Conservation (phyloP, 2,329 filamentous ascomycete species). For the Xylaria sp. region DNA sequence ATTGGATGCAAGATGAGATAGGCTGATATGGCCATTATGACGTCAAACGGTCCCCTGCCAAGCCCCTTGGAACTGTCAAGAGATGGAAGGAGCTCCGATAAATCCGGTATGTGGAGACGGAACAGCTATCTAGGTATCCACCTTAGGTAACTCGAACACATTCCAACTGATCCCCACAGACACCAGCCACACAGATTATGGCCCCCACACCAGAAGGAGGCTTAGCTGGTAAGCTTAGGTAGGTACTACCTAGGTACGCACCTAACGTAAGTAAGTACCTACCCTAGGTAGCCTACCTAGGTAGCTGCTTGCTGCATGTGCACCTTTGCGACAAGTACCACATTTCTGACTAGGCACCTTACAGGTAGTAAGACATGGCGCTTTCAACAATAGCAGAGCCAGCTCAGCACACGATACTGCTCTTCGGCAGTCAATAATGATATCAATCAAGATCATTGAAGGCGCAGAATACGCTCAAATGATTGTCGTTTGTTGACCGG, state of each 20-base stretch:
- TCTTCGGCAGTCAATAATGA: not conserved
- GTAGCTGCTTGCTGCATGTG: too few relatives aligned
- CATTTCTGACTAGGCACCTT: not conserved
- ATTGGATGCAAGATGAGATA: constrained; percentile 31
- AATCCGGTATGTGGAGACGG: constrained; percentile 19
- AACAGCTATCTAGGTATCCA: not conserved
- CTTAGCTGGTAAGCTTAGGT: not conserved
- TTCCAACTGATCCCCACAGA: not conserved
- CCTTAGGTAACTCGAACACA: too few relatives aligned
- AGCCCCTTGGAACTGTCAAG: constrained; percentile 15
- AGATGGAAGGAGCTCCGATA: constrained; percentile 16
- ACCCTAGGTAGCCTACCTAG: too few relatives aligned
- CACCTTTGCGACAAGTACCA: not conserved
- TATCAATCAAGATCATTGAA: not conserved
- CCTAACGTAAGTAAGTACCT: too few relatives aligned
- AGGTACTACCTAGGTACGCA: too few relatives aligned
- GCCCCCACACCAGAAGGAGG: not conserved
- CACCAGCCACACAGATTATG: constrained; percentile 21
- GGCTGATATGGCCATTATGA: constrained; percentile 31
- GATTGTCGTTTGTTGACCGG: not conserved
- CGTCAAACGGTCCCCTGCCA: constrained; percentile 38
- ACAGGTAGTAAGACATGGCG: not conserved
- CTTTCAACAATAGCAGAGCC: not conserved
- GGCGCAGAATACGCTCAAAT: not conserved
- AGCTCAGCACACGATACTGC: too few relatives aligned